Conservation (phyloP, 2,329 filamentous ascomycete genomes). For the Pseudogymnoascus sp. region DNA sequence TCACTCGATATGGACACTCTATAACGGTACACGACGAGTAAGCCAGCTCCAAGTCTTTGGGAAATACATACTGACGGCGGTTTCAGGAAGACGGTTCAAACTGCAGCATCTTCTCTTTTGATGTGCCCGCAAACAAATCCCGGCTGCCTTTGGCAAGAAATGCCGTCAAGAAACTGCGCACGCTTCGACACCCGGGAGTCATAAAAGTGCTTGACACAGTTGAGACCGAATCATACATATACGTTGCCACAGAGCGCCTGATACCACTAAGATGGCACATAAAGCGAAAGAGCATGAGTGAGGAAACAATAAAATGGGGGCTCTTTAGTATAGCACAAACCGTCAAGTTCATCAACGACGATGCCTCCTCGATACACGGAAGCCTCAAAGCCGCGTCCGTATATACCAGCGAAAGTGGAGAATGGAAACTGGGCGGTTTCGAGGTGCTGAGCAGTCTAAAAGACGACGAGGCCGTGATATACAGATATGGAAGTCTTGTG, state of each 20-base stretch:
- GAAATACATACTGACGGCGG: slow-evolving; percentile 13
- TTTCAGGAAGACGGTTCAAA: slow-evolving; percentile 80
- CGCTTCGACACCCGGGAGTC: slow-evolving; percentile 86
- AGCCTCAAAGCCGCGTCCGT: slow-evolving; percentile 77
- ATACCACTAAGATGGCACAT: slow-evolving; percentile 84
- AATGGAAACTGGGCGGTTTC: slow-evolving; percentile 95
- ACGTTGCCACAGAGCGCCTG: slow-evolving; percentile 88
- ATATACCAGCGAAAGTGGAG: slow-evolving; percentile 90
- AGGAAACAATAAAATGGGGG: slow-evolving; percentile 96
- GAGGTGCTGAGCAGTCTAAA: slow-evolving; percentile 92
- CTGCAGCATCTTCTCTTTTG: slow-evolving; percentile 96
- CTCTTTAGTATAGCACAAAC: slow-evolving; percentile 84
- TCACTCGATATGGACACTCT: slow-evolving; percentile 91
- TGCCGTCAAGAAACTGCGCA: slow-evolving; percentile 86
- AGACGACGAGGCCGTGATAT: slow-evolving; percentile 89
- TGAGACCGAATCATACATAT: slow-evolving; percentile 93
- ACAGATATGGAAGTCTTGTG: slow-evolving; percentile 78
- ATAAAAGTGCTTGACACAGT: slow-evolving; percentile 91
- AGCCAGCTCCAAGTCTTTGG: slow-evolving; percentile 1
- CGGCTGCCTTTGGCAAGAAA: slow-evolving; percentile 83
- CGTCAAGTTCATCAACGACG: slow-evolving; percentile 90
- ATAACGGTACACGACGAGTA: slow-evolving; percentile 88
- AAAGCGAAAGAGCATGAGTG: slow-evolving; percentile 74
- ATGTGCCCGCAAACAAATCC: slow-evolving; percentile 71
- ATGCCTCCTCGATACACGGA: slow-evolving; percentile 86